Conservation (phyloP, 1,284 basidiomycete species). For the Phlebopus sp. region DNA sequence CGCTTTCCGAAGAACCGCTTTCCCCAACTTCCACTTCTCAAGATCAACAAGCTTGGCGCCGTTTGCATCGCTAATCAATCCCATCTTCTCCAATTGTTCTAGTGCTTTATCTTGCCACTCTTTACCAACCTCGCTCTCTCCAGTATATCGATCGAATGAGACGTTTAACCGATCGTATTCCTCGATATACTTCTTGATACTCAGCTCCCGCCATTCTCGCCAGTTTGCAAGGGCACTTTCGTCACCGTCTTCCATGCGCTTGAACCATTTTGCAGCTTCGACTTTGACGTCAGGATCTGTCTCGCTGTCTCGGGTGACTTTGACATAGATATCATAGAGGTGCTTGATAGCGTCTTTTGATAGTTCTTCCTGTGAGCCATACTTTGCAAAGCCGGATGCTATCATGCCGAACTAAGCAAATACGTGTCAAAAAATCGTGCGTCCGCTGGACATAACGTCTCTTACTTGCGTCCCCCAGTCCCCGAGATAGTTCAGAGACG, state of each 20-base stretch:
- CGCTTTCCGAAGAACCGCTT: slow-evolving; percentile 88
- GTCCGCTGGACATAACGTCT: slow-evolving; percentile 3
- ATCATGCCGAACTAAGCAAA: slow-evolving; percentile 73
- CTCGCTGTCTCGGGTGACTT: slow-evolving; percentile 86
- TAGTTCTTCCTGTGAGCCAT: slow-evolving; percentile 84
- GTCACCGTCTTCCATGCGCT: slow-evolving; percentile 95
- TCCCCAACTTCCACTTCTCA: slow-evolving; percentile 86
- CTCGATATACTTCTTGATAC: slow-evolving; percentile 87
- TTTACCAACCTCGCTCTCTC: slow-evolving; percentile 87
- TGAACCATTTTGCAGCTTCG: slow-evolving; percentile 90
- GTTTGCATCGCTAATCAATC: slow-evolving; percentile 63
- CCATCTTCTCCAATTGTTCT: slow-evolving; percentile 54
- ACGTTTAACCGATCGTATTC: slow-evolving; percentile 93
- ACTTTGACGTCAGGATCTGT: slow-evolving; percentile 73
- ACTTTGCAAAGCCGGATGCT: slow-evolving; percentile 89
- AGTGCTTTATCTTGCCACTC: slow-evolving; percentile 77
- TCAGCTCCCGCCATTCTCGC: slow-evolving; percentile 91
- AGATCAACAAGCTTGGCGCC: slow-evolving; percentile 81
- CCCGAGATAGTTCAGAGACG: slow-evolving; percentile 91
- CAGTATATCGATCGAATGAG: slow-evolving; percentile 91
- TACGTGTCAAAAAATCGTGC: not conserved
- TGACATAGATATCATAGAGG: slow-evolving; percentile 92
- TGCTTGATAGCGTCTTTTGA: slow-evolving; percentile 93
- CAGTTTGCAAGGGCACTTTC: slow-evolving; percentile 83
- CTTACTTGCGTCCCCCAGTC: slow-evolving; percentile 91